Base-by-base conservation (phyloP, 2,329 filamentous ascomycete species). In the Aspergillus fijiensis region DNA sequence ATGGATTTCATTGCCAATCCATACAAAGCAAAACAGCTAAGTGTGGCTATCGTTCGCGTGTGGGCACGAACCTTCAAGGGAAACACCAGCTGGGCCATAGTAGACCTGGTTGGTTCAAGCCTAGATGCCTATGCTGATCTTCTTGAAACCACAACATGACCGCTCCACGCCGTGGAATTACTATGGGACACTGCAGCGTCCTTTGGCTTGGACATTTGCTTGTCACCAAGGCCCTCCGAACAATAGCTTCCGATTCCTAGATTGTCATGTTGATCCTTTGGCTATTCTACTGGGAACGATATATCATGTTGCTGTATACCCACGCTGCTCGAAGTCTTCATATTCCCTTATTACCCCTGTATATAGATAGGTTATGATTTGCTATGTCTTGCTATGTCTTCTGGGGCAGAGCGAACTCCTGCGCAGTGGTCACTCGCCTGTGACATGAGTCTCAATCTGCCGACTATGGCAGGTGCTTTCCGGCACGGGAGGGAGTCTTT, bases 21-120 rank as follows among this genome's bases (percentile, higher is more conserved):
- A 4, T 72, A 71, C 51, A 79, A 79, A 60, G 76, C 78, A 56
- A 76, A 75, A 21, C 75, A 78, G 49, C 71, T 81, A n/a, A 80
- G 78, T 54, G 75, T 81, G 63, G 76, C 78, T n/a, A 79, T 81
- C 56, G 77, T 80, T 14, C 74, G 79, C 11, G 79, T 80, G 16
- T 80, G 79, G 72, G 78, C 79, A 6, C 74, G 76, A 47, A 80
- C 77, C 4, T 80, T 80, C 63, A 79, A 76, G 56, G 79, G 79
- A 3, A 80, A 80, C 59, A 80, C 79, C 9, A 80, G 78, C 63
- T 80, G 77, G 79, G 78, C 79, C 5, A 80, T 81, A 61, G 76
- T 77, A 51, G 79, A 81, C 55, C 67, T 81, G 55, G 77, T 81
- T 47, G 79, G 79, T 12, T 76, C 72, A 9, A 80, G 78, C 58